phyloP scores from a whole-genome alignment of 148 eudicot species.

The Mesembryanthemum crystallinum region DNA sequence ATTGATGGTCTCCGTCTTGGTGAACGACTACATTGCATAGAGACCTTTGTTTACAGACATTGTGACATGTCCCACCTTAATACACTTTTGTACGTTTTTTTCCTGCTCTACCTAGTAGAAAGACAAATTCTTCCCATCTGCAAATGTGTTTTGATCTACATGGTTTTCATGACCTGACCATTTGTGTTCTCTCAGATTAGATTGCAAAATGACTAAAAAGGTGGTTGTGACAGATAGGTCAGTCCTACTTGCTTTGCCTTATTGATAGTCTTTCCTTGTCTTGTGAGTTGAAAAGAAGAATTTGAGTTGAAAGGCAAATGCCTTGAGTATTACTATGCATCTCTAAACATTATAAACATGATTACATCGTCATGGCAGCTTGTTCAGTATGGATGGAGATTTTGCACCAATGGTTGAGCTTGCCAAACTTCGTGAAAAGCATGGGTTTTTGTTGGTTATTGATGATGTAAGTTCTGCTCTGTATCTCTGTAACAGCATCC shows the following conservation, averaged over 20 bases:
- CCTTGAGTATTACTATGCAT: too few species aligned
- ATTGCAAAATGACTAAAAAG: slow-evolving; percentile 62
- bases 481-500: background rate
- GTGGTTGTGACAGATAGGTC: slow-evolving; percentile 95
- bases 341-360: background rate
- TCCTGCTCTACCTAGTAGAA: background rate
- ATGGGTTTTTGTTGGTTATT: slow-evolving; percentile 82
- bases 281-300: background rate
- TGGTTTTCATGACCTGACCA: slow-evolving; percentile 7
- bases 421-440: slow-evolving; percentile 77
- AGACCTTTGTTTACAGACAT: slow-evolving; percentile 77
- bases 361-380: slow-evolving; percentile 45
- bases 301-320: background rate
- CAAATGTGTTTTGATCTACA: background rate
- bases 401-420: slow-evolving; percentile 91
- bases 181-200: slow-evolving; percentile 49
- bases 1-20: slow-evolving; percentile 97
- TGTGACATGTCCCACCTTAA: slow-evolving; percentile 90
- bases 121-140: background rate
- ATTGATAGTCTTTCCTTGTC: background rate
- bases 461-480: slow-evolving; percentile 74
- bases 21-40: slow-evolving; percentile 60
- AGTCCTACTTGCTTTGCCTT: slow-evolving; percentile 22
- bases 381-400: slow-evolving; percentile 99
- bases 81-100: slow-evolving; percentile 58